phyloP scores from a whole-genome alignment of 805 yeast species.

The Diddensiella caesifluorescens region DNA sequence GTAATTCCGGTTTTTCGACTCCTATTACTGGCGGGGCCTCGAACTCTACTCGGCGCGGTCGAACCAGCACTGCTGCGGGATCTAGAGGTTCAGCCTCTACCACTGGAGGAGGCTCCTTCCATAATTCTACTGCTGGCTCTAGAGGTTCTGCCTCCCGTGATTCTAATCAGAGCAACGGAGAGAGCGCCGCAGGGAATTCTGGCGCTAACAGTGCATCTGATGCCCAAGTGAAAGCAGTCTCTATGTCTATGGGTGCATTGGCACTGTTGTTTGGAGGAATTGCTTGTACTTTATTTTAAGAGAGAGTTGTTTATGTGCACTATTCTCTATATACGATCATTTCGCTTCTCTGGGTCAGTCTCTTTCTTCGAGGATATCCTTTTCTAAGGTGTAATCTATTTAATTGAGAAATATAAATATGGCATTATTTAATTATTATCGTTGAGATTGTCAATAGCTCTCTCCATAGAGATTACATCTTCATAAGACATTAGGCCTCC shows the following conservation, averaged over 20 bases:
- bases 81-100: no score
- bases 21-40: no score
- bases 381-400: slow-evolving; percentile 1
- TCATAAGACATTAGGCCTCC: background rate
- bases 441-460: no score
- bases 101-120: no score
- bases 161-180: background rate
- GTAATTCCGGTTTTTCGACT: no score
- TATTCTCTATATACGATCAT: background rate
- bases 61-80: no score
- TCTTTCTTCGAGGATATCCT: background rate
- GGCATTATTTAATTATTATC: no score
- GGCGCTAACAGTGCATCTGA: background rate
- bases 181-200: background rate
- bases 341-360: background rate
- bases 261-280: slow-evolving; percentile 1
- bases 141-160: slow-evolving; percentile 1
- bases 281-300: background rate
- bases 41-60: no score
- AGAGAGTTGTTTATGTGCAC: background rate
- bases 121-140: no score
- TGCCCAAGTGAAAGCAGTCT: background rate
- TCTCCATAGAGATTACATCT: background rate
- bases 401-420: no score
- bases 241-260: slow-evolving; percentile 1